Evolutionary conservation across 225 moss, liverwort and hornwort species (phyloP), one percentile per base, ranked within the genome.

Genomic region (Sphagnum contortum): DNA sequence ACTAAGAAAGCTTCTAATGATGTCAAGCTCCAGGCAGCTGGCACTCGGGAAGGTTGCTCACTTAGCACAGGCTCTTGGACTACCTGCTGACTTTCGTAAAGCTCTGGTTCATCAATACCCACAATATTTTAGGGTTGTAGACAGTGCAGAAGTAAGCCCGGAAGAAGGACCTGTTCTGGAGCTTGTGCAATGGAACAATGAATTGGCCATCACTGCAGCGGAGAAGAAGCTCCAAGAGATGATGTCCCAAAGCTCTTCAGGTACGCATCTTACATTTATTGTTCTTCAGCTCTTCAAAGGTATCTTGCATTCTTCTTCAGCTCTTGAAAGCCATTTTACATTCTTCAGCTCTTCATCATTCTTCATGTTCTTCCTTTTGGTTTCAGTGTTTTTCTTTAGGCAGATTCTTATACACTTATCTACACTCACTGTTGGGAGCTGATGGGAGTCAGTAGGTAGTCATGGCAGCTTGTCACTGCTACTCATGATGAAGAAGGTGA

Each of bases 1-100:
- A 73, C 63, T 98, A 71, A 74, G 96, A 70, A 98, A 93, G 62
- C 75, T 98, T 70, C 76, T 98, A 59, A 98, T 98, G 96, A 86
- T 98, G 90, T 90, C 93, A 12, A 65, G 69, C 45, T 84, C 90
- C 59, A 87, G 83, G 71, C 83, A 83, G 45, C 66, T 98, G 12
- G 67, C 77, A 49, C 64, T 98, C 8, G 78, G 72, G 44, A 98
- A 98, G 79, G 74, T 98, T 61, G 75, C 90, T 47, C 96, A 98
- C 45, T 13, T 98, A 6, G 90, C 79, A 61, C 73, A 75, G 14
- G 96, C 92, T 52, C 62, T 93, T 11, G 96, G 93, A 4, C 71
- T 98, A 2, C 85, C 93, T 5, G 96, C 91, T 8, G 90, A 93
- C 48, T 98, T 90, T 64, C 78, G 73, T 61, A 72, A 73, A 50